phyloP scores from a whole-genome alignment of 768 basidiomycete species.

The Pleurotus eryngii region DNA sequence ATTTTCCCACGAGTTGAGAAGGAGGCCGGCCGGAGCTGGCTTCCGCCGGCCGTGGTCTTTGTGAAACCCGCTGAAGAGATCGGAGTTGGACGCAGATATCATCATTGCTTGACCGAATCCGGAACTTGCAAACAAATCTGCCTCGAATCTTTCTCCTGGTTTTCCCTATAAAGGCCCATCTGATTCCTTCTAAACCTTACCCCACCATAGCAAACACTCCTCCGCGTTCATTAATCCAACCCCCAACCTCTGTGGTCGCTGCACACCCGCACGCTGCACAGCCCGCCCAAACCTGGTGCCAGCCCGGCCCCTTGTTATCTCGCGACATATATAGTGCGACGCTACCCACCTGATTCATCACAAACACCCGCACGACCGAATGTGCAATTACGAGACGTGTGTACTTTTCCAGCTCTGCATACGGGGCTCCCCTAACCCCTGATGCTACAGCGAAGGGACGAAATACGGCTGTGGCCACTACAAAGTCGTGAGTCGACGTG shows the following conservation, averaged over 20 bases:
- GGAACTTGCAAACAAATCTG: conserved; percentile 8
- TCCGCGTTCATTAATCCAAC: neutral
- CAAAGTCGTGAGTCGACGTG: conserved; percentile 46
- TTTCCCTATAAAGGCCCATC: conserved; percentile 9
- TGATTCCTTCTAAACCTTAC: conserved; percentile 9
- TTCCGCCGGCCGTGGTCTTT: conserved; percentile 5
- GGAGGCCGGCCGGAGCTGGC: neutral
- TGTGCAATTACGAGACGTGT: conserved; percentile 60
- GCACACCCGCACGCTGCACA: neutral
- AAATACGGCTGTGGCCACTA: conserved; percentile 82
- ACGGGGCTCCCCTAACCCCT: conserved; percentile 18
- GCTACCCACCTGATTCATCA: conserved; percentile 3
- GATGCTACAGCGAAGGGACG: conserved; percentile 59
- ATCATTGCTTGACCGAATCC: conserved; percentile 7
- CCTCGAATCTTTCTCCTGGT: conserved; percentile 8
- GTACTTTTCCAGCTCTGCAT: conserved; percentile 18
- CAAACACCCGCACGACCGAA: conserved; percentile 17
- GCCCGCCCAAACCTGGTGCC: neutral
- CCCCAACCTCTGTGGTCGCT: neutral
- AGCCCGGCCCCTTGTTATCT: neutral
- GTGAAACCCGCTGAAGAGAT: conserved; percentile 4
- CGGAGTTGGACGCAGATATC: conserved; percentile 7
- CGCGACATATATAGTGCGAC: neutral
- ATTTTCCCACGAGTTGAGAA: too few relatives aligned
- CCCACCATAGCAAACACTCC: conserved; percentile 1